These are phyloP conservation scores for Candida palmyrensis DNA, from an alignment of 805 yeast genomes.

Conservation along the genomic window DNA sequence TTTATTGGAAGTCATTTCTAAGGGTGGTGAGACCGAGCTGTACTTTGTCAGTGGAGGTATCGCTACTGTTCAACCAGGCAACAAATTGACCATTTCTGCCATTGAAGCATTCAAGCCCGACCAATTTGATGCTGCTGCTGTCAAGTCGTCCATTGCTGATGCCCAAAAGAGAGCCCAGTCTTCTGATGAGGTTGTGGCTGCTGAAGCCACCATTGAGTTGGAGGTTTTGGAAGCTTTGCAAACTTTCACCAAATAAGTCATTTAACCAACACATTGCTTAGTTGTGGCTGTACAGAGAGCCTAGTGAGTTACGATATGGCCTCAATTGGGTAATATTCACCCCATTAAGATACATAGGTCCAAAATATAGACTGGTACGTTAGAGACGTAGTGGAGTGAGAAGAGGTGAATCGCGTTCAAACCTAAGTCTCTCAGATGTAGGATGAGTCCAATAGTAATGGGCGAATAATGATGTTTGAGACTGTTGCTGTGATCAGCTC, in stretches of 20 bases:
- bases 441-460: too few species aligned
- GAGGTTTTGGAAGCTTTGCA: constrained; percentile 95
- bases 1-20: constrained; percentile 84
- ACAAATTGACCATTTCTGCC: constrained; percentile 83
- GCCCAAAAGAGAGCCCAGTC: constrained; percentile 89
- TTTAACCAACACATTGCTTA: too few species aligned
- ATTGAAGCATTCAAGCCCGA: constrained; percentile 93
- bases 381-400: too few species aligned
- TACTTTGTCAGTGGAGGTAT: constrained; percentile 95
- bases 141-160: constrained; percentile 78
- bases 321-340: too few species aligned
- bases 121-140: constrained; percentile 73
- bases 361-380: too few species aligned
- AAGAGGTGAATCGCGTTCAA: too few species aligned
- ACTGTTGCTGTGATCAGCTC: too few species aligned
- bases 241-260: constrained; percentile 62
- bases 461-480: too few species aligned
- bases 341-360: too few species aligned
- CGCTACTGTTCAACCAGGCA: constrained; percentile 94
- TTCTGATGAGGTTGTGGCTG: constrained; percentile 82
- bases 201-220: constrained; percentile 92
- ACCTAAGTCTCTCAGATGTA: too few species aligned
- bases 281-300: too few species aligned
- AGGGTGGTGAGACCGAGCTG: constrained; percentile 64
- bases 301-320: too few species aligned